Base-by-base conservation (phyloP, 2,329 filamentous ascomycete species). In the Cytospora chrysosperma region DNA sequence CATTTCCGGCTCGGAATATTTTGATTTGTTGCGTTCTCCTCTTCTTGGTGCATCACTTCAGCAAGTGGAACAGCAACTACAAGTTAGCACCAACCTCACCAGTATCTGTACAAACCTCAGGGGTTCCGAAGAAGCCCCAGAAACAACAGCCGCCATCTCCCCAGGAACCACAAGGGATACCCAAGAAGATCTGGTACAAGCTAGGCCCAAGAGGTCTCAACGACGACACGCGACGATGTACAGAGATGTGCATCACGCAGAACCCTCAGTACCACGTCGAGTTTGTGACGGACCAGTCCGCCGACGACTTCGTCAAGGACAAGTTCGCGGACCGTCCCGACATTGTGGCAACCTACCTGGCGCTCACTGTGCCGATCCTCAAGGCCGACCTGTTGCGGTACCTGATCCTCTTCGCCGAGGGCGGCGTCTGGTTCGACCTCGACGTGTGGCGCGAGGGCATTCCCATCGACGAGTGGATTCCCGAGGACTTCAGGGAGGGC, bases 361-460 rank as follows among this genome's bases (percentile, higher is more conserved):
- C 53, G 24, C 68, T 72, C 17, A 67, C 65, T 2, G 63, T 69
- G 32, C 69, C 69, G 30, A 75, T 85, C 30, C 75, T 88, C 64
- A 88, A 88, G 71, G 86, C 85, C 61, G 85, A 88, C 73, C 84
- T 90, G 69, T 85, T 90, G 73, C 83, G 87, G 68, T 90, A 90
- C 73, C 80, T 90, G 68, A 85, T 90, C 65, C 81, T 94, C 65
- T 85, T 93, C 60, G 90, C 90, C 21, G 83, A 91, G 68, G 91
- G 91, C 56, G 91, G 91, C 28, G 88, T 94, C 68, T 92, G 91
- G 69, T 81, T 79, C 56, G 85, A 88, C 69, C 74, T 77, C 52
- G 75, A 78, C 34, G 75, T 77, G 6, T 72, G 76, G 13, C 75
- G 76, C 4, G 62, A 77, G 53, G 66, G 61, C 5, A 69, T 67